phyloP scores from a whole-genome alignment of 2,329 filamentous ascomycete genomes.

The Leptographium flavum region DNA sequence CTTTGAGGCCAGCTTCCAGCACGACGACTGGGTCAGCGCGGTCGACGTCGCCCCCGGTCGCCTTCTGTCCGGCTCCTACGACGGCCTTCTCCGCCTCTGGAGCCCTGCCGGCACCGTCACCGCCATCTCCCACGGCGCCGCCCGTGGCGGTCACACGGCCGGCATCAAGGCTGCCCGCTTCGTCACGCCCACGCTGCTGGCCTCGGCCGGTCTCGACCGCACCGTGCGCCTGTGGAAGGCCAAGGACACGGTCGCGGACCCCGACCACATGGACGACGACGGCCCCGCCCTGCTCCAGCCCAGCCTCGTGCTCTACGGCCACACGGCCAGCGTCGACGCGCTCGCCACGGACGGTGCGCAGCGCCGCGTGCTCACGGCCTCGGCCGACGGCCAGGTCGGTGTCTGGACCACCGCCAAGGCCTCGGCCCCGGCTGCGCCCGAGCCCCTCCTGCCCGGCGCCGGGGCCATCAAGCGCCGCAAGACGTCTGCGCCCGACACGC shows the following conservation, averaged over 20 bases:
- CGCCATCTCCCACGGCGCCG: constrained; percentile 54
- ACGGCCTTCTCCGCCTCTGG: constrained; percentile 81
- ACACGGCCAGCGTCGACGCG: constrained; percentile 52
- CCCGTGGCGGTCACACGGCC: constrained; percentile 58
- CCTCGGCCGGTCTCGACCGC: constrained; percentile 70
- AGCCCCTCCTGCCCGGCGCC: constrained; percentile 49
- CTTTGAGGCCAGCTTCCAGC: constrained; percentile 84
- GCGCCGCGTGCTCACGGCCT: constrained; percentile 71
- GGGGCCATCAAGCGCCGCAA: constrained; percentile 61
- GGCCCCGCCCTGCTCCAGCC: constrained; percentile 40
- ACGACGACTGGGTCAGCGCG: constrained; percentile 91
- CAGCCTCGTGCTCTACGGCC: constrained; percentile 15
- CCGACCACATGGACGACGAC: constrained; percentile 50
- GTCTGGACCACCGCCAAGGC: constrained; percentile 61
- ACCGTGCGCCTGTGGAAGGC: constrained; percentile 88
- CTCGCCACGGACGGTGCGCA: constrained; percentile 57
- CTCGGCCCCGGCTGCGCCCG: constrained; percentile 45
- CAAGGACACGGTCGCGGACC: constrained; percentile 48
- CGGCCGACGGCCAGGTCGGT: constrained; percentile 69
- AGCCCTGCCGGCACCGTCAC: constrained; percentile 75
- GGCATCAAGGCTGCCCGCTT: constrained; percentile 76
- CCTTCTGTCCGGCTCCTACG: constrained; percentile 86
- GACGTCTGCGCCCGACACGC: constrained; percentile 34
- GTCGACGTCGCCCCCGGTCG: constrained; percentile 67
- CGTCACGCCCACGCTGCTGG: constrained; percentile 62